Conservation (phyloP, 345 rosid species). For the Cochlearia excelsa region DNA sequence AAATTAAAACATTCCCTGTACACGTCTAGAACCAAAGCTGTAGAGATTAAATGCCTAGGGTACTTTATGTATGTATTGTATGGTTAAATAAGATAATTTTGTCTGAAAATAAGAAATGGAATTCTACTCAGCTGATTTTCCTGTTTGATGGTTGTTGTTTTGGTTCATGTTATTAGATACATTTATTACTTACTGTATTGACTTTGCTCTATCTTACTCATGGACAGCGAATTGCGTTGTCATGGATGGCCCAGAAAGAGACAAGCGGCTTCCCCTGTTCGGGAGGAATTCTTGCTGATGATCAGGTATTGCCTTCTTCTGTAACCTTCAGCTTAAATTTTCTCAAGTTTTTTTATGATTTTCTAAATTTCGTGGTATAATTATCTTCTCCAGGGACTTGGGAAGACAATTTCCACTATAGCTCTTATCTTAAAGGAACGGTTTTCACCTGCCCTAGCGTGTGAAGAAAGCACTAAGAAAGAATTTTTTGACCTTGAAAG, state of each 20-base stretch:
- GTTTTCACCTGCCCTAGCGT: constrained; percentile 49
- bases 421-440: constrained; percentile 86
- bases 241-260: constrained; percentile 97
- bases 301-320: constrained; percentile 52
- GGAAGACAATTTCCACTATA: constrained; percentile 90
- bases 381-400: constrained; percentile 71
- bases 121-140: constrained; percentile 10
- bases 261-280: constrained; percentile 68
- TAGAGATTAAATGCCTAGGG: background rate
- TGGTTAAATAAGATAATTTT: background rate
- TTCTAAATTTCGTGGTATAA: constrained; percentile 41
- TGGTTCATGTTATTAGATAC: constrained; percentile 7
- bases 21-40: background rate
- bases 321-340: background rate
- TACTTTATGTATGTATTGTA: background rate
- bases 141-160: constrained; percentile 8
- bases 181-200: background rate
- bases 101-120: constrained; percentile 1
- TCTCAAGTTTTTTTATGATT: constrained; percentile 7
- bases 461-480: constrained; percentile 40
- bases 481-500: constrained; percentile 72
- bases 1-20: constrained; percentile 10
- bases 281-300: constrained; percentile 98
- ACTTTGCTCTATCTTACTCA: constrained; percentile 10
- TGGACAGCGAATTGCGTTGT: constrained; percentile 91